A percentile compares a stretch with the other conserved stretches of the same genome.
Conservation (phyloP, 1,284 basidiomycete species). For the Lignosus rhinocerotis region DNA sequence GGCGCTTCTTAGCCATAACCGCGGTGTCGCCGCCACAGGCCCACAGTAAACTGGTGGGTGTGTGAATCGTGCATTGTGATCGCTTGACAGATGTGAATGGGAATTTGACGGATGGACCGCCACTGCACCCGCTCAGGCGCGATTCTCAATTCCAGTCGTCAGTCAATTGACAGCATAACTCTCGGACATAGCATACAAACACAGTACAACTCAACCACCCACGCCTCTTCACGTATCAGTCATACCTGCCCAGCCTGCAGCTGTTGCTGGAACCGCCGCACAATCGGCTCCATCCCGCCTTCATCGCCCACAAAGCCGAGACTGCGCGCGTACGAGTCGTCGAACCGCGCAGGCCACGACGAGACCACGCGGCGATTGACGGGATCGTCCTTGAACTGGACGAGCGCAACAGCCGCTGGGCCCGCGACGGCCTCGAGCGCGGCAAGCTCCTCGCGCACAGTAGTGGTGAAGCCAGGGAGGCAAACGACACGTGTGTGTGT, state of each 20-base stretch:
- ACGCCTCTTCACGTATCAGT: neutral
- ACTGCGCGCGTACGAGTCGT: constrained; percentile 44
- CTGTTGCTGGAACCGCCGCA: constrained; percentile 41
- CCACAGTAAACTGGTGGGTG: no score
- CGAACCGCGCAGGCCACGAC: constrained; percentile 50
- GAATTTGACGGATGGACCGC: no score
- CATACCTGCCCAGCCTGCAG: constrained; percentile 25
- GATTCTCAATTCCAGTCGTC: no score
- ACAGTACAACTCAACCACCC: neutral
- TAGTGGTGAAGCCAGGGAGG: constrained; percentile 50
- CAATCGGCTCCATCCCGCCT: constrained; percentile 47
- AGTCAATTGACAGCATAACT: no score
- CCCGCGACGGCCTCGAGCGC: constrained; percentile 46
- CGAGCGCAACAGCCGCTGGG: constrained; percentile 37
- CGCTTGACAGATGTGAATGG: no score
- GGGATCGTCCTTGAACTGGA: constrained; percentile 46
- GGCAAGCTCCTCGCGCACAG: constrained; percentile 45
- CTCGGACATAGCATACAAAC: no score
- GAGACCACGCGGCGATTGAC: constrained; percentile 44
- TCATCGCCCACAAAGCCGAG: constrained; percentile 47
- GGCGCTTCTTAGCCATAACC: no score
- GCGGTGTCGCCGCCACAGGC: no score
- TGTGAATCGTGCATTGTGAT: no score
- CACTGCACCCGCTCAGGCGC: no score
- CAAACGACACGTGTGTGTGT: constrained; percentile 54